Percentiles rank a stretch among this genome's conserved stretches.
These are phyloP conservation scores for Phaeophleospora eucalypticola DNA, from an alignment of 2,329 filamentous ascomycete species.

Conservation along the genomic window DNA sequence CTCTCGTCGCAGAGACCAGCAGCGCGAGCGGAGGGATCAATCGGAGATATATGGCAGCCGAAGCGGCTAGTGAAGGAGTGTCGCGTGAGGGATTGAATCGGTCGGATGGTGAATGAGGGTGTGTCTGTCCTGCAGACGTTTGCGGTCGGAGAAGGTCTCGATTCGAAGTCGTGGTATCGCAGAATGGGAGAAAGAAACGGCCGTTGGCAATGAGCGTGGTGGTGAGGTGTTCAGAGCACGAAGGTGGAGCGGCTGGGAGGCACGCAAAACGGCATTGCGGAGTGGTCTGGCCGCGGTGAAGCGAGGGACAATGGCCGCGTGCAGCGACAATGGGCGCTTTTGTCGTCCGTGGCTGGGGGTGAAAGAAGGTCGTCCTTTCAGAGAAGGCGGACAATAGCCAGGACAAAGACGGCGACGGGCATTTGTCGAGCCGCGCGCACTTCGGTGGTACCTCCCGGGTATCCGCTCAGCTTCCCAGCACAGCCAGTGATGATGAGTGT, in stretches of 20 bases:
- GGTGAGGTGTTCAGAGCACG: constrained; percentile 1
- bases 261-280: constrained; percentile 3
- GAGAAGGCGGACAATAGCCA: not conserved
- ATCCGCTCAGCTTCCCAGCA: too few species aligned
- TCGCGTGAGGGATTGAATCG: not conserved
- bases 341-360: not conserved
- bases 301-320: constrained; percentile 2
- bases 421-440: constrained; percentile 1
- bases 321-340: not conserved
- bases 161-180: too few species aligned
- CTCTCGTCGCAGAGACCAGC: constrained; percentile 14
- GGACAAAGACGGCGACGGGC: constrained; percentile 7
- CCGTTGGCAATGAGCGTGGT: constrained; percentile 6
- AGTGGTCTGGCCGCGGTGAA: not conserved
- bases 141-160: constrained; percentile 1
- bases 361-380: not conserved
- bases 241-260: constrained; percentile 3
- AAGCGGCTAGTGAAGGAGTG: constrained; percentile 4
- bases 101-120: not conserved
- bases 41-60: not conserved
- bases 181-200: not conserved
- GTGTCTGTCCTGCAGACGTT: constrained; percentile 21
- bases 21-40: constrained; percentile 5
- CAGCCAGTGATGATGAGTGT: too few species aligned
- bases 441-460: too few species aligned